A percentile compares a stretch with the other conserved stretches of the same genome.
Conservation (phyloP, 768 basidiomycete species). For the Collybia sp. region DNA sequence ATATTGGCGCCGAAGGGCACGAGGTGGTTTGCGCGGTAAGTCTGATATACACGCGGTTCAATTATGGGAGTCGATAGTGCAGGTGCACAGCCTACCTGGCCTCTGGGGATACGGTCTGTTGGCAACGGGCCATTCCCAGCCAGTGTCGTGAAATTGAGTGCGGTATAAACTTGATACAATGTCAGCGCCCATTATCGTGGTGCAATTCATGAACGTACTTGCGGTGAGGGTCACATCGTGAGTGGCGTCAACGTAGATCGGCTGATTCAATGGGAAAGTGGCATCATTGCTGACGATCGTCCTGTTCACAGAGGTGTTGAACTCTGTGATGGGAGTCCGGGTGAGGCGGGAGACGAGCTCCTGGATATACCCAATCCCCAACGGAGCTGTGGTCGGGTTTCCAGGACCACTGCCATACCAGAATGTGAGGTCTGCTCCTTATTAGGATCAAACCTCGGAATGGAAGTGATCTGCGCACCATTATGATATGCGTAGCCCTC, state of each 20-base stretch:
- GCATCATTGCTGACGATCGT: slow-evolving; percentile 51
- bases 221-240: slow-evolving; percentile 72
- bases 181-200: background rate
- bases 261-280: slow-evolving; percentile 53
- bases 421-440: slow-evolving; percentile 40
- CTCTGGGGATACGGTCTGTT: slow-evolving; percentile 48
- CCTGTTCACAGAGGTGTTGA: slow-evolving; percentile 62
- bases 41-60: slow-evolving; percentile 32
- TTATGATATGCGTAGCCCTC: slow-evolving; percentile 64
- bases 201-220: slow-evolving; percentile 28
- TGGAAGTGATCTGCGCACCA: slow-evolving; percentile 13
- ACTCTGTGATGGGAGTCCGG: slow-evolving; percentile 46
- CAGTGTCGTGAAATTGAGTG: slow-evolving; percentile 67
- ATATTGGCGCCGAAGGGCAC: slow-evolving; percentile 30
- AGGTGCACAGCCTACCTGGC: slow-evolving; percentile 48
- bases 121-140: slow-evolving; percentile 60
- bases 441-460: background rate
- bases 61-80: slow-evolving; percentile 31
- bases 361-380: slow-evolving; percentile 65
- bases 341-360: slow-evolving; percentile 73
- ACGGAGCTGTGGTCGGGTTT: slow-evolving; percentile 54
- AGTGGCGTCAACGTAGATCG: slow-evolving; percentile 69
- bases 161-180: slow-evolving; percentile 49
- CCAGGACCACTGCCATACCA: slow-evolving; percentile 72
- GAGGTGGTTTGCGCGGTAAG: slow-evolving; percentile 22